Conservation (phyloP, 441 rosid genomes). For the Adansonia rubrostipa region DNA sequence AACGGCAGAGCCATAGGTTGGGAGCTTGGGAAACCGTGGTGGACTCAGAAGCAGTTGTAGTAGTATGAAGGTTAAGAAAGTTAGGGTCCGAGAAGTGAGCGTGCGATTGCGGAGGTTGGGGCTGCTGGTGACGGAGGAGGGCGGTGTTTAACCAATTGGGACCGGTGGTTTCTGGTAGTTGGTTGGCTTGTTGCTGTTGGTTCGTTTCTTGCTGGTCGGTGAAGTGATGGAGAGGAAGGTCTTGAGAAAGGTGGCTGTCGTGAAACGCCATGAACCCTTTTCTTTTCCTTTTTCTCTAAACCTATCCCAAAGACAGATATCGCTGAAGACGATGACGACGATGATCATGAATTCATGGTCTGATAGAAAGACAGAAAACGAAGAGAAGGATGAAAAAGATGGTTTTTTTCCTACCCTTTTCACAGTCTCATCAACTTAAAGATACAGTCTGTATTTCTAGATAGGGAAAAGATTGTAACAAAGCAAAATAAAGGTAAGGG, state of each 20-base stretch:
- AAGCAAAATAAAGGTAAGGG: background rate
- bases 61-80: conserved; percentile 77
- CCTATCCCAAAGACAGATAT: conserved; percentile 8
- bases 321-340: background rate
- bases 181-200: conserved; percentile 43
- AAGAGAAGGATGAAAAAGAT: background rate
- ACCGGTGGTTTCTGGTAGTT: conserved; percentile 46
- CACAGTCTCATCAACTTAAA: too few species aligned
- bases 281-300: background rate
- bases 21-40: conserved; percentile 42
- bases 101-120: conserved; percentile 34
- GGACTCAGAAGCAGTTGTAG: conserved; percentile 44
- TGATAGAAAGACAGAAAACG: background rate
- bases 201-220: conserved; percentile 50
- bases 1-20: conserved; percentile 69
- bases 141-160: conserved; percentile 95
- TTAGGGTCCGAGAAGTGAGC: conserved; percentile 61
- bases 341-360: conserved; percentile 25
- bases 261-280: conserved; percentile 72
- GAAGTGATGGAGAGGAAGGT: conserved; percentile 84
- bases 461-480: background rate
- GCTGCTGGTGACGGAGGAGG: conserved; percentile 64
- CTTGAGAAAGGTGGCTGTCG: conserved; percentile 70
- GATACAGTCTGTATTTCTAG: background rate
- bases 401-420: background rate